These are phyloP conservation scores for Debaryomyces hansenii DNA, from an alignment of 805 yeast species.

Conservation along the genomic window DNA sequence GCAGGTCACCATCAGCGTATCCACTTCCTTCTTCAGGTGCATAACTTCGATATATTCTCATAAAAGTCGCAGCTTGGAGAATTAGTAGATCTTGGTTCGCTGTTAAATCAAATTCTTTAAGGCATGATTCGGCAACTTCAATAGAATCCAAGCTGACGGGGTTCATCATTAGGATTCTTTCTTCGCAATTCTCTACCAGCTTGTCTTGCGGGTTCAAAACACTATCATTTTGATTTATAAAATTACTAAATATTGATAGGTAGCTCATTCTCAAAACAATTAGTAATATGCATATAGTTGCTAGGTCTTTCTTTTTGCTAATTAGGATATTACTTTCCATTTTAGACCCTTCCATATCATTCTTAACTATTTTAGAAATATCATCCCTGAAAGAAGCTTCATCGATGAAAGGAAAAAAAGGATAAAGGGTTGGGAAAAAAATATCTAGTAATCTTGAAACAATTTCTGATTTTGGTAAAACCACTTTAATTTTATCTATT, in stretches of 20 bases:
- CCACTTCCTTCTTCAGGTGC: conserved; percentile 55
- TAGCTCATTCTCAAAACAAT: conserved; percentile 27
- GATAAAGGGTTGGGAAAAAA: conserved; percentile 1
- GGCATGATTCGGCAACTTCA: conserved; percentile 22
- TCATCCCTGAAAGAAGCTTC: background rate
- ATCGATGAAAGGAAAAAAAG: conserved; percentile 2
- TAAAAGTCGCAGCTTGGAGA: conserved; percentile 59
- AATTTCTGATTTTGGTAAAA: background rate
- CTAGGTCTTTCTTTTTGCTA: conserved; percentile 21
- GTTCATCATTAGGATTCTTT: background rate
- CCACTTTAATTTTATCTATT: background rate
- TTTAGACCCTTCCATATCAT: background rate
- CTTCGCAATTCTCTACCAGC: too few relatives aligned
- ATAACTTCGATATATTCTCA: conserved; percentile 53
- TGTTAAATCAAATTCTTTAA: conserved; percentile 44
- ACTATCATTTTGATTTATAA: conserved; percentile 7
- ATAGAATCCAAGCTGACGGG: conserved; percentile 10
- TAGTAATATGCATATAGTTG: conserved; percentile 23
- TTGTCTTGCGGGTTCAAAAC: background rate
- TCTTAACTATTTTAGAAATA: background rate
- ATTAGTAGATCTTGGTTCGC: conserved; percentile 20
- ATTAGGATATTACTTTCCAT: background rate
- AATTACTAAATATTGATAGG: conserved; percentile 15
- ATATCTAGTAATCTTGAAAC: background rate
- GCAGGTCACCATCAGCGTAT: conserved; percentile 33